Conservation (phyloP, 495 filamentous ascomycete species). For the Staphylotrichum tortipilum region DNA sequence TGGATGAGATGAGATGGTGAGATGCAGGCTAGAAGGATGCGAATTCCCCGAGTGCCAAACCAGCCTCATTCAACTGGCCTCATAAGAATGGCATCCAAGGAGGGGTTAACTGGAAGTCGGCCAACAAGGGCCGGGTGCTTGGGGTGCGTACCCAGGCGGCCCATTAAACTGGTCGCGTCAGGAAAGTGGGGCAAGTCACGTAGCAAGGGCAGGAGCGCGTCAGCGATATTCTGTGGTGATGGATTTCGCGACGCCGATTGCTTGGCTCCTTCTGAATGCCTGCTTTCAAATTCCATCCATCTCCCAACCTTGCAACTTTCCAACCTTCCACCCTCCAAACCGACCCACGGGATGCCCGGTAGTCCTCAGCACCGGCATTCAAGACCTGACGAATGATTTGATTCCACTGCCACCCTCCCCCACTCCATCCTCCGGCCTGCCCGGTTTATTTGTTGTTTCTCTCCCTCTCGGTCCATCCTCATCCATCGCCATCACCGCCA, state of each 20-base stretch:
- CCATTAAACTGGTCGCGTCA: conserved; percentile 25
- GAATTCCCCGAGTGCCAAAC: too few relatives aligned
- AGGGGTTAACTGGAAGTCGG: too few relatives aligned
- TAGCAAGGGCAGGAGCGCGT: conserved; percentile 22
- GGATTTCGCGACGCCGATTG: too few relatives aligned
- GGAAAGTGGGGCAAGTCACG: conserved; percentile 26
- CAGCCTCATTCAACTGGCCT: background rate
- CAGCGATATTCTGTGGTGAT: background rate
- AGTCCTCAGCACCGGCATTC: background rate
- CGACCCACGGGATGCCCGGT: background rate
- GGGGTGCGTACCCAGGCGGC: conserved; percentile 3
- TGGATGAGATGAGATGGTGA: too few relatives aligned
- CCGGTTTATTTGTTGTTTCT: too few relatives aligned
- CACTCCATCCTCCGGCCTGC: background rate
- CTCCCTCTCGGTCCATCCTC: background rate
- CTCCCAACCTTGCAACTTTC: background rate
- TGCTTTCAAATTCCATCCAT: too few relatives aligned
- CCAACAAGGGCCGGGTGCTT: background rate
- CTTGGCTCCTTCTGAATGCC: too few relatives aligned
- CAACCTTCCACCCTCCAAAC: background rate
- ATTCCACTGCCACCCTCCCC: background rate
- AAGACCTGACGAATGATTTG: conserved; percentile 2
- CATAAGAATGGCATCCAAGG: background rate
- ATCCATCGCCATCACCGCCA: background rate
- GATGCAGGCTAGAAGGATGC: too few relatives aligned